These are phyloP conservation scores for Ammopiptanthus mongolicus DNA, from an alignment of 306 rosid species.

Conservation along the genomic window DNA sequence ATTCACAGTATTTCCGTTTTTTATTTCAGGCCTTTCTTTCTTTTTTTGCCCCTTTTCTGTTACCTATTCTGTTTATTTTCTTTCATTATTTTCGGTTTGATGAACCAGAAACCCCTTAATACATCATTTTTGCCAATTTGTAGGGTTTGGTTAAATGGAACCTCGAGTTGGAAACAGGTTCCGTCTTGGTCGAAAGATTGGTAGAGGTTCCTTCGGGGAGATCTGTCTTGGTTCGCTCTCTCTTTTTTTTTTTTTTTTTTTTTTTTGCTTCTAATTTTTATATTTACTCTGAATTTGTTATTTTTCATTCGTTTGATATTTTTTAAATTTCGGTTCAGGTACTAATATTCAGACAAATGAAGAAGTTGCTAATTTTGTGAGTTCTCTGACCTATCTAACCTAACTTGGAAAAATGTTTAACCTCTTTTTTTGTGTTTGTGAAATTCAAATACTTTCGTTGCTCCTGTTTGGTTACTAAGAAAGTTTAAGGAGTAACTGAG, in stretches of 20 bases:
- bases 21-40: no score
- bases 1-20: no score
- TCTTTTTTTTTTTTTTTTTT: no score
- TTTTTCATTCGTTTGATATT: background rate
- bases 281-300: background rate
- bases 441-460: constrained; percentile 2
- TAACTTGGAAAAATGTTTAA: background rate
- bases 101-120: no score
- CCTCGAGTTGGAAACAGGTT: constrained; percentile 91
- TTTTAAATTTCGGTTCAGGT: constrained; percentile 39
- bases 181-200: constrained; percentile 96
- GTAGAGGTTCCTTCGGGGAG: constrained; percentile 98
- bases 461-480: no score
- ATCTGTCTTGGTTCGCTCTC: constrained; percentile 70
- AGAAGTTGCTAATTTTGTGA: constrained; percentile 98
- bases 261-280: background rate
- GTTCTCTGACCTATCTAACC: constrained; percentile 21
- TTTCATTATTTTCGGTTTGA: no score
- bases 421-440: background rate
- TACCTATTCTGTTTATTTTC: no score
- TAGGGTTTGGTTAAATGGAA: constrained; percentile 56
- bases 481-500: background rate
- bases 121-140: no score
- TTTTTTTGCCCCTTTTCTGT: no score
- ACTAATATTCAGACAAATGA: constrained; percentile 93